A percentile compares a stretch with the other conserved stretches of the same genome.
Evolutionary conservation across 2,329 filamentous ascomycete species (phyloP).

Genomic region (Diplodia mutila): DNA sequence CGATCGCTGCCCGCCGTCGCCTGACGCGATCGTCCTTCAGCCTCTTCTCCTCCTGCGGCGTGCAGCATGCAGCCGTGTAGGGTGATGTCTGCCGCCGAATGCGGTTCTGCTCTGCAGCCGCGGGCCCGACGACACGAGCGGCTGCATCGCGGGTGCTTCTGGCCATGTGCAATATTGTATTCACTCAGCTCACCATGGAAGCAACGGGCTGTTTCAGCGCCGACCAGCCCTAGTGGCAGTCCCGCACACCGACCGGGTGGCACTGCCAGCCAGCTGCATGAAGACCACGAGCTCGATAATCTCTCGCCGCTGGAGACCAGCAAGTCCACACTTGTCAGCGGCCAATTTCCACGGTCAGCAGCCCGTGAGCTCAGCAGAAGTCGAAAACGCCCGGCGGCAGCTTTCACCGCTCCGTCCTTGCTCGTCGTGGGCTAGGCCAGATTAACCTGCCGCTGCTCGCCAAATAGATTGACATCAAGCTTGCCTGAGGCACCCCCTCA

Average conservation of each 20-base stretch:
- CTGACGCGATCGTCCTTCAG: constrained; percentile 15
- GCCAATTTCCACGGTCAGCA: neutral
- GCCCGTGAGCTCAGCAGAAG: constrained; percentile 3
- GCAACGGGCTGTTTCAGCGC: constrained; percentile 18
- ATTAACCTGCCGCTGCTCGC: constrained; percentile 7
- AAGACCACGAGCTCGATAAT: constrained; percentile 2
- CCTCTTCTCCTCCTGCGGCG: constrained; percentile 17
- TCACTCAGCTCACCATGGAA: constrained; percentile 13
- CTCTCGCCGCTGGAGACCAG: too few species aligned
- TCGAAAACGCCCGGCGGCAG: neutral
- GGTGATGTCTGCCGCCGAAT: constrained; percentile 8
- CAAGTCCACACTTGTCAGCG: too few species aligned
- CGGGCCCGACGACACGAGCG: neutral
- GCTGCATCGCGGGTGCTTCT: constrained; percentile 1
- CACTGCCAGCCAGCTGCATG: constrained; percentile 13
- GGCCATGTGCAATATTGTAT: neutral
- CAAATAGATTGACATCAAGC: constrained; percentile 21
- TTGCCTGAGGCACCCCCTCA: constrained; percentile 23
- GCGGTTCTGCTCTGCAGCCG: constrained; percentile 9
- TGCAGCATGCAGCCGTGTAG: constrained; percentile 6
- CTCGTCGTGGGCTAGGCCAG: neutral
- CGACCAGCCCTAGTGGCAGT: constrained; percentile 9
- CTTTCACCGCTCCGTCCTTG: constrained; percentile 2
- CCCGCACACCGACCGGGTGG: constrained; percentile 15
- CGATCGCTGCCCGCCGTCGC: constrained; percentile 1